Evolutionary conservation across 441 rosid species (phyloP), one percentile per base, ranked within the genome.

Genomic region (Jatropha multifida): DNA sequence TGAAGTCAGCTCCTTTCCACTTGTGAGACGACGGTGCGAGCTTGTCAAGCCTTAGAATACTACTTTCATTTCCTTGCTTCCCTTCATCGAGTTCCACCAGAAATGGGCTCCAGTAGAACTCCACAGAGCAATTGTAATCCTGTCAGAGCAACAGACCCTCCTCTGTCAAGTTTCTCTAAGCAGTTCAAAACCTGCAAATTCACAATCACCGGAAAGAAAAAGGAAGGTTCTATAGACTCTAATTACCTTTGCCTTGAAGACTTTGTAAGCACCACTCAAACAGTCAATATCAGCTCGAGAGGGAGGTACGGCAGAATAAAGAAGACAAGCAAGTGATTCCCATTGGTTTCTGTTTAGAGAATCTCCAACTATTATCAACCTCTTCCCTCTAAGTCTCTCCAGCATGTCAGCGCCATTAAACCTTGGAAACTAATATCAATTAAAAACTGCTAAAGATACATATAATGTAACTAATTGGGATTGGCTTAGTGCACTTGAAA

Each of bases 301-400:
- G 42, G 84, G 62, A 79, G 85, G 81, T 11, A 83, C 40, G 37
- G 85, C 72, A 69, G 88, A 81, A 67, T 80, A 76, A 20, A 89
- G 90, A 55, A 87, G 82, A 65, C 92, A 91, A 71, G 86, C 87
- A 17, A 91, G 80, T 75, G 96, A 87, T 63, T 91, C 91, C 91
- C 92, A 89, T 90, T 89, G 90, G 77, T 91, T 91, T 54, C 94
- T 81, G 20, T 88, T 88, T 1, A 89, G 78, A 4, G 94, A 91
- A 82, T 91, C 92, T 2, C 92, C 96, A 1, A 88, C 87, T 76
- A 88, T 84, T 32, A 84, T 86, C 11, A 91, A 68, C 38, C 90
- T 86, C 79, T 87, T 91, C 64, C 89, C 91, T 79, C 85, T 86
- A 51, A 91, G 68, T 80, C 81, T 68, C 69, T 81, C 88, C 79